A percentile compares a stretch with the other conserved stretches of the same genome.
Conservation (phyloP, 208 protist species). For the Tritrichomonas musculus region DNA sequence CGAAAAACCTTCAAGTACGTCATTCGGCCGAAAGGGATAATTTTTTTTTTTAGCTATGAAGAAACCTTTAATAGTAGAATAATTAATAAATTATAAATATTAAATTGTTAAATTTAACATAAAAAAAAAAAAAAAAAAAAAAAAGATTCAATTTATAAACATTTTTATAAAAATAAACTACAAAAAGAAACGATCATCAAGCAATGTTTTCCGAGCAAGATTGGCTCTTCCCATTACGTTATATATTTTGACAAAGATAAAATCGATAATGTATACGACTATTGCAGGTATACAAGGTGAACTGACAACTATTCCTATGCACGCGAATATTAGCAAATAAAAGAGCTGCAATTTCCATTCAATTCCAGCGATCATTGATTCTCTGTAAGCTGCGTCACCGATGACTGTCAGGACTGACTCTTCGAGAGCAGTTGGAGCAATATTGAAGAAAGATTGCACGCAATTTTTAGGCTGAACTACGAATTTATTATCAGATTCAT, state of each 20-base stretch:
- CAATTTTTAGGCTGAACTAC: neutral
- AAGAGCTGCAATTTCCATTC: neutral
- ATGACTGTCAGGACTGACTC: neutral
- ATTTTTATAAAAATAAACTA: no score
- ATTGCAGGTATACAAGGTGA: neutral
- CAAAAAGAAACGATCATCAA: slow-evolving; percentile 5
- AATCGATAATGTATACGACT: neutral
- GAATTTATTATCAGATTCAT: neutral
- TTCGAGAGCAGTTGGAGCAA: neutral
- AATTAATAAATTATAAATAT: no score
- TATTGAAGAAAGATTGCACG: neutral
- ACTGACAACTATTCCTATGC: neutral
- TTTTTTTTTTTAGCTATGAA: no score
- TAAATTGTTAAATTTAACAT: no score
- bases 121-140: no score
- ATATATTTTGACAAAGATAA: neutral
- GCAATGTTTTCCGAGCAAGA: neutral
- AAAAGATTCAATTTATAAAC: no score
- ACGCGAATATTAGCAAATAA: neutral
- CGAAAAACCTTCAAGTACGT: no score
- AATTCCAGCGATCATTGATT: neutral
- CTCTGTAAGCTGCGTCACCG: neutral
- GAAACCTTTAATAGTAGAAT: no score
- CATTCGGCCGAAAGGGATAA: no score
- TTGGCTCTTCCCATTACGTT: neutral